Percentiles rank a stretch among this genome's conserved stretches.
Evolutionary conservation across 148 eudicot species (phyloP).

Genomic region (Diospyros kaki): DNA sequence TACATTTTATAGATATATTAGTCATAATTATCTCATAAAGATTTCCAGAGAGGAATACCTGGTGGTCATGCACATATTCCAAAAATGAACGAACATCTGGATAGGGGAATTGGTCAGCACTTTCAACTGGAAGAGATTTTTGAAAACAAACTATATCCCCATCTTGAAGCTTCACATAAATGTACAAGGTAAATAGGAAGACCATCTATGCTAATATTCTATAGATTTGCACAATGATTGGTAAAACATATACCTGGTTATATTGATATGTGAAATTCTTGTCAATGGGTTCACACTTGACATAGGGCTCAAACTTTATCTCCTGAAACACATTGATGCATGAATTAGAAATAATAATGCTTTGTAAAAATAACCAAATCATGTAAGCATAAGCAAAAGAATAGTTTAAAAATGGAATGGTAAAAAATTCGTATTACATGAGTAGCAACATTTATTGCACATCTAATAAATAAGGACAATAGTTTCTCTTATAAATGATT

Average conservation of each 20-base stretch:
- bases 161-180: conserved; percentile 29
- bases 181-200: neutral
- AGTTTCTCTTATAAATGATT: no score
- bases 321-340: conserved; percentile 15
- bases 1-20: no score
- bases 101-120: conserved; percentile 21
- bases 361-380: no score
- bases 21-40: no score
- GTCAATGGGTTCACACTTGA: conserved; percentile 36
- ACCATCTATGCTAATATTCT: neutral
- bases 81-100: conserved; percentile 36
- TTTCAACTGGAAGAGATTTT: conserved; percentile 23
- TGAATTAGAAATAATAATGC: neutral
- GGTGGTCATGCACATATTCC: conserved; percentile 34
- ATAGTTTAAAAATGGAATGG: no score
- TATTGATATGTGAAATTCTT: conserved; percentile 25
- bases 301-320: conserved; percentile 37
- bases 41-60: conserved; percentile 15
- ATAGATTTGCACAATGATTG: neutral
- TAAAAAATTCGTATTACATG: no score
- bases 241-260: conserved; percentile 27
- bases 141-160: conserved; percentile 36
- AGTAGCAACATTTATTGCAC: no score
- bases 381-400: no score
- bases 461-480: no score